Evolutionary conservation across 2,329 filamentous ascomycete species (phyloP).

Genomic region (Trichoderma simmonsii): DNA sequence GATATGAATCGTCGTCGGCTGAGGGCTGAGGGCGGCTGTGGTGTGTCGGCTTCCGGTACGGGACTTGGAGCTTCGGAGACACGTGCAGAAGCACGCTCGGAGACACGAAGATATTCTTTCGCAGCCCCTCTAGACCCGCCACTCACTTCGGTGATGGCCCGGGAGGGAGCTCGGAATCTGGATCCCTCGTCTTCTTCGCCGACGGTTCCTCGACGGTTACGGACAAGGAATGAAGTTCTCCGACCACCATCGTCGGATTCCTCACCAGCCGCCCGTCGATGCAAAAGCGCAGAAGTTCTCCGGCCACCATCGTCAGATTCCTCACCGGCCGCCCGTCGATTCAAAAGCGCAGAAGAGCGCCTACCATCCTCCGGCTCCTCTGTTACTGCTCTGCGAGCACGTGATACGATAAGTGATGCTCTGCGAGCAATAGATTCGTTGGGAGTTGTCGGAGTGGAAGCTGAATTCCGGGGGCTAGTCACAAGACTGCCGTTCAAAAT

Average conservation of each 20-base stretch:
- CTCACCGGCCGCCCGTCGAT: constrained; percentile 41
- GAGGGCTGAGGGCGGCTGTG: constrained; percentile 45
- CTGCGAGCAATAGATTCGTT: constrained; percentile 44
- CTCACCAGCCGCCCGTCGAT: constrained; percentile 40
- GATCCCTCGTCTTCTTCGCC: constrained; percentile 49
- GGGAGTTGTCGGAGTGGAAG: constrained; percentile 40
- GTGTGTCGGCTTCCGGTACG: constrained; percentile 33
- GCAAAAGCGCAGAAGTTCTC: constrained; percentile 41
- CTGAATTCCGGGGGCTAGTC: constrained; percentile 43
- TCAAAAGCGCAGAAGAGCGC: constrained; percentile 44
- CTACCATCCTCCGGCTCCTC: constrained; percentile 53
- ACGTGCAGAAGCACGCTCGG: constrained; percentile 24
- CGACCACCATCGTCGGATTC: constrained; percentile 48
- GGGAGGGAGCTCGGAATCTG: constrained; percentile 55
- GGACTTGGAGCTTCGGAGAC: constrained; percentile 33
- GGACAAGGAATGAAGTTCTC: constrained; percentile 42
- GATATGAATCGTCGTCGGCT: constrained; percentile 53
- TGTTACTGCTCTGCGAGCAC: constrained; percentile 46
- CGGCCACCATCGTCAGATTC: constrained; percentile 47
- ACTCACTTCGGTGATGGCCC: constrained; percentile 56
- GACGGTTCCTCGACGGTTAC: constrained; percentile 45
- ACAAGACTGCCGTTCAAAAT: constrained; percentile 45
- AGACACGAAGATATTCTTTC: constrained; percentile 26
- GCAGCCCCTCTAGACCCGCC: constrained; percentile 33
- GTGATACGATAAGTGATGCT: constrained; percentile 50